Base-by-base conservation (phyloP, 306 rosid species). In the Potentilla sterilis region DNA sequence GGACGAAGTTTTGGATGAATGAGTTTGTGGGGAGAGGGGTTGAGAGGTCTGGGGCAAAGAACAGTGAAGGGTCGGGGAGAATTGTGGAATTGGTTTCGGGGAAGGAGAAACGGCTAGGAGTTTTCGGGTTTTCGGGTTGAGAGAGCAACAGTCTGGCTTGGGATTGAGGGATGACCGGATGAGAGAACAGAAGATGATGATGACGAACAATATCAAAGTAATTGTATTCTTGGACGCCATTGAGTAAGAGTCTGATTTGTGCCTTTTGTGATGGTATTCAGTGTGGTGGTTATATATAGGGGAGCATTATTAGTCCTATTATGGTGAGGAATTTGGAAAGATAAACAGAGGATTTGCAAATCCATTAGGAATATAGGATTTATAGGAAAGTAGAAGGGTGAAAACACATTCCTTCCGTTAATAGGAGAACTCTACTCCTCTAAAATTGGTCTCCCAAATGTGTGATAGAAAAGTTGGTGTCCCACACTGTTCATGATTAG, bases 11-110 rank as follows among this genome's bases (percentile, higher is more conserved):
- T 70, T 91, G 96, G 80, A 88, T 88, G 84, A 91, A 91, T 34
- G 93, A 91, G 83, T 87, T 91, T 0, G 96, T 91, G 1, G 96
- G 93, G 21, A 91, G 90, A 3, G 93, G 90, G 15, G 69, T 22
- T 14, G 91, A 82, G 57, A 86, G 74, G 21, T 75, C 81, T 59
- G 72, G 73, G 13, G 85, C 70, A 82, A 87, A 88, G 85, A 85
- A 85, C 3, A 28, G 75, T 9, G 90, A 87, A 16, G 96, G 96
- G 7, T 89, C 90, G 35, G 96, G 96, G 9, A 88, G 90, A 3
- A 89, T 76, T 28, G 92, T 74, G 71, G 96, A 88, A 0, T 83
- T 52, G 3, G 74, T 22, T 15, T 69, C 70, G 1, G 96, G 96
- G 86, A 91, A 91, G 24, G 70, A 65, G 49, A 84, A 91, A 37